Percentiles rank a stretch among this genome's conserved stretches.
Evolutionary conservation across 2,329 filamentous ascomycete genomes (phyloP).

Genomic region (Penicillium sp.): DNA sequence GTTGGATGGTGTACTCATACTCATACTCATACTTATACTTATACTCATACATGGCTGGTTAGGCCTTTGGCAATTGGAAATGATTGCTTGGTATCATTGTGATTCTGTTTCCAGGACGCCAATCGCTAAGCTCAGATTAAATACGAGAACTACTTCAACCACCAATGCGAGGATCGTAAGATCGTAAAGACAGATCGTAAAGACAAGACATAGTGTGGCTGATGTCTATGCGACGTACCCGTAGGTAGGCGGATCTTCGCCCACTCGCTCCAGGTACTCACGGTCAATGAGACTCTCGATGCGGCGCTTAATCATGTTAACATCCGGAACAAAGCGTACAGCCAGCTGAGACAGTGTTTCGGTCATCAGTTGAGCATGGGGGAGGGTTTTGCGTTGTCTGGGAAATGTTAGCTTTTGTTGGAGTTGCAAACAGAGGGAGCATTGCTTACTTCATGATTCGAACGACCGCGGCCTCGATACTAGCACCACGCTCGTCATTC

Average conservation of each 20-base stretch:
- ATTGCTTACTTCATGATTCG: slow-evolving; percentile 54
- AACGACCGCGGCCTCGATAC: slow-evolving; percentile 55
- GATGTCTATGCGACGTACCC: slow-evolving; percentile 43
- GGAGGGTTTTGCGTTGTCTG: slow-evolving; percentile 51
- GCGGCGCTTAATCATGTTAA: slow-evolving; percentile 55
- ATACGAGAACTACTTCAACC: slow-evolving; percentile 1
- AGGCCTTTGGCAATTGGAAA: neutral
- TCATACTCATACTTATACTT: neutral
- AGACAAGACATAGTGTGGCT: neutral
- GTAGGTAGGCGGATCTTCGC: slow-evolving; percentile 48
- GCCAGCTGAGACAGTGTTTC: slow-evolving; percentile 53
- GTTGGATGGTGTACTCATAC: neutral
- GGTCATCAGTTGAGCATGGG: slow-evolving; percentile 52
- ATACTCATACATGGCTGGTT: neutral
- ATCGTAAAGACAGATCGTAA: slow-evolving; percentile 7
- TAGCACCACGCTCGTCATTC: slow-evolving; percentile 50
- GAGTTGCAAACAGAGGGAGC: neutral
- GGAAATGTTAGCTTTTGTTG: slow-evolving; percentile 11
- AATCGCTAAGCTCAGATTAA: slow-evolving; percentile 26
- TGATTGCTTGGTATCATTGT: neutral
- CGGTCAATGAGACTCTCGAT: slow-evolving; percentile 57
- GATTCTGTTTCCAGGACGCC: slow-evolving; percentile 18
- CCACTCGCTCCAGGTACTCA: slow-evolving; percentile 52
- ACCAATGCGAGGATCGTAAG: slow-evolving; percentile 3
- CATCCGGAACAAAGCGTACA: slow-evolving; percentile 52